These are phyloP conservation scores for Aspergillus sergii DNA, from an alignment of 2,329 filamentous ascomycete genomes.

Conservation along the genomic window DNA sequence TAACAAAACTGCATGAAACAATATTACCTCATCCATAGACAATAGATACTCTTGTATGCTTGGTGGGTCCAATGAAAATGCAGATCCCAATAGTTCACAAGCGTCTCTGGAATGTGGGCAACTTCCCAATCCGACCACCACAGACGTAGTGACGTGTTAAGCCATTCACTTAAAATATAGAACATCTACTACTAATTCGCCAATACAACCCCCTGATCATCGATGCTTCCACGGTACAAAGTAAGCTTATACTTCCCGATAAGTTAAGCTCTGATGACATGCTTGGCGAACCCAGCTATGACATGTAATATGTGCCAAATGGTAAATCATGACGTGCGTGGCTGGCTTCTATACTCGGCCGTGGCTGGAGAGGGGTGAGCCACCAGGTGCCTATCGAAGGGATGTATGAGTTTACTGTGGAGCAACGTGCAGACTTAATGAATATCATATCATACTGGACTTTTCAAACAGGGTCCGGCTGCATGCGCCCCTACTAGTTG, in stretches of 20 bases:
- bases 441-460: neutral
- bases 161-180: no score
- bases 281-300: neutral
- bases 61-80: slow-evolving; percentile 3
- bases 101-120: neutral
- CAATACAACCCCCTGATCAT: neutral
- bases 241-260: neutral
- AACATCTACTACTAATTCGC: neutral
- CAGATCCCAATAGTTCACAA: neutral
- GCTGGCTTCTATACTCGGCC: neutral
- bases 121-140: neutral
- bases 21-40: neutral
- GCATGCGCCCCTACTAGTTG: neutral
- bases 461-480: neutral
- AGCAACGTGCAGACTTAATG: neutral
- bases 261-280: neutral
- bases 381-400: neutral
- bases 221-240: neutral
- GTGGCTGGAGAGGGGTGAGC: neutral
- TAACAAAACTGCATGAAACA: neutral
- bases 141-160: no score
- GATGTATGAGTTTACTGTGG: neutral
- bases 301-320: neutral
- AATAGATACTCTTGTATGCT: neutral
- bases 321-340: neutral